These are phyloP conservation scores for Psidium guajava DNA, from an alignment of 345 rosid species.

Conservation along the genomic window DNA sequence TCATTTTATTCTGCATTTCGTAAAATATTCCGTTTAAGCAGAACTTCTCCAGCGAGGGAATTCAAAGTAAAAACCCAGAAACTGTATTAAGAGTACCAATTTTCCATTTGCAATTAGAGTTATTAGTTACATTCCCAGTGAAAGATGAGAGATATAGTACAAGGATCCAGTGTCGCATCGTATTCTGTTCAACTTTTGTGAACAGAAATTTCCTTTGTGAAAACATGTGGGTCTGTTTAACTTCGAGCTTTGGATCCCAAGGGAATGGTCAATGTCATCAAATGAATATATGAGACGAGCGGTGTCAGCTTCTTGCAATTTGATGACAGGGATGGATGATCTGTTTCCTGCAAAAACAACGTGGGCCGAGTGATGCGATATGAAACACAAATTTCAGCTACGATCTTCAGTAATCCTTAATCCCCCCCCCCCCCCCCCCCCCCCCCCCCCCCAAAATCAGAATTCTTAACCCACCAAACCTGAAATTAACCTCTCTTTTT, in stretches of 20 bases:
- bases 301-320: neutral
- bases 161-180: neutral
- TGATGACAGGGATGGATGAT: neutral
- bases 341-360: neutral
- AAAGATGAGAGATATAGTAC: neutral
- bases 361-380: neutral
- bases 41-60: neutral
- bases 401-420: neutral
- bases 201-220: neutral
- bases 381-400: neutral
- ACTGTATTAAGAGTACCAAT: neutral
- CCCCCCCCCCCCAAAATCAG: neutral
- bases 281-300: neutral
- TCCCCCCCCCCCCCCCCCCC: neutral
- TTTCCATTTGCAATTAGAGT: neutral
- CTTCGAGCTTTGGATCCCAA: neutral
- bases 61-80: neutral
- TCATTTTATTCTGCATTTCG: neutral
- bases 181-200: neutral
- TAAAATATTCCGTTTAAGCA: neutral
- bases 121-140: neutral
- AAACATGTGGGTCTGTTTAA: neutral
- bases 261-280: neutral
- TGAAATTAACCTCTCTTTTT: neutral
- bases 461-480: neutral